Base-by-base conservation (phyloP, 2,329 filamentous ascomycete species). In the Clonostachys byssicola region DNA sequence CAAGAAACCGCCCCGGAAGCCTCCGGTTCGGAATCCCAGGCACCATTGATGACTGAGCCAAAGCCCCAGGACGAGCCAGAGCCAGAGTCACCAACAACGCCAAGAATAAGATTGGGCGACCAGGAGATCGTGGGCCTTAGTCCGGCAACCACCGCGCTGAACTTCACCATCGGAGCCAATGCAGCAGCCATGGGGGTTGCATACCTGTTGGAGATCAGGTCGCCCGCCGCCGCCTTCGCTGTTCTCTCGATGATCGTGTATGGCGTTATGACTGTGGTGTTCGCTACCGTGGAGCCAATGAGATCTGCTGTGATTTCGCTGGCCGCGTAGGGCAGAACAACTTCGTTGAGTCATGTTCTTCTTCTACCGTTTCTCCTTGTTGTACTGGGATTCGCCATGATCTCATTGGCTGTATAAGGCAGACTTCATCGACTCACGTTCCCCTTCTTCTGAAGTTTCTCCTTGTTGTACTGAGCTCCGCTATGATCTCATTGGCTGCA, bases 121-220 rank as follows among this genome's bases (percentile, higher is more conserved):
- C 36, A 39, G 36, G 36, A n/a, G 36, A 14, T n/a, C 14, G 14
- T n/a, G 14, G 61, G 63, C 16, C 64, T 67, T 46, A 59, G 51
- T 12, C 45, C 70, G 1, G 48, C 58, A 3, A 72, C 66, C 0
- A 68, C 81, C 3, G 77, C 76, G 1, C 65, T 72, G 0, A 79
- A 78, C 35, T 67, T 78, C 35, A 68, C 76, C 0, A 68, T 81
- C 43, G 79, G 79, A 4, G 73, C 81, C 63, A 83, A 82, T 52
- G 77, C 77, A 2, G 78, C 78, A 0, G 79, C 79, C 5, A 80
- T 83, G 77, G 79, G 79, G 3, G 78, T 79, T 1, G 71, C 78
- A 1, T 77, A 79, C 49, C 64, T 82, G 13, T 80, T 81, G 47
- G 77, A 81, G 58, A 70, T 68, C 8, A 66, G 66, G 46, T 79